These are phyloP conservation scores for Scolecobasidium constrictum DNA, from an alignment of 2,329 filamentous ascomycete species.

Conservation along the genomic window DNA sequence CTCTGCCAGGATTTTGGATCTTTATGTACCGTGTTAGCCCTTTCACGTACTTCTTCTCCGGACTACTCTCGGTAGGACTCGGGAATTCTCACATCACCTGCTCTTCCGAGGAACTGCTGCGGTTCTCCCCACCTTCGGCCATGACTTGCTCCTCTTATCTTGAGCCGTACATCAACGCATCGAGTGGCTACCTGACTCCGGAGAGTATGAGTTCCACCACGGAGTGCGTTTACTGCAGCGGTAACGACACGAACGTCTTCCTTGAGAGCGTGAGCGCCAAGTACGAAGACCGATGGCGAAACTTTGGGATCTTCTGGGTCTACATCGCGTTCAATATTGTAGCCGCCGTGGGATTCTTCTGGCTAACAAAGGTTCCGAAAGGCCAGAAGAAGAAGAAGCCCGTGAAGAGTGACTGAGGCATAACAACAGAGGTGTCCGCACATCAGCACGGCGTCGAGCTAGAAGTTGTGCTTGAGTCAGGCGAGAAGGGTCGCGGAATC, in stretches of 20 bases:
- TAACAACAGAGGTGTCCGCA: too few relatives aligned
- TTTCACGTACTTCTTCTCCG: slow-evolving; percentile 72
- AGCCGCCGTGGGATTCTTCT: slow-evolving; percentile 41
- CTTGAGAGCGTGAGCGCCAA: slow-evolving; percentile 28
- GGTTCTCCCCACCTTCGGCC: slow-evolving; percentile 50
- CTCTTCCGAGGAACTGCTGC: slow-evolving; percentile 56
- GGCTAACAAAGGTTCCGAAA: slow-evolving; percentile 42
- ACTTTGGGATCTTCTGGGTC: slow-evolving; percentile 44
- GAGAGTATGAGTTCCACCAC: slow-evolving; percentile 20
- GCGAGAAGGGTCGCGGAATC: too few relatives aligned
- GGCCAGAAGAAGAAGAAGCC: neutral
- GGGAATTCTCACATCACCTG: slow-evolving; percentile 57
- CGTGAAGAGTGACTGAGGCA: too few relatives aligned
- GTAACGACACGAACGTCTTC: slow-evolving; percentile 32
- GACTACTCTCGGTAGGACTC: slow-evolving; percentile 59
- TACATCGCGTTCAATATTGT: slow-evolving; percentile 42
- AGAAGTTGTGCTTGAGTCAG: too few relatives aligned
- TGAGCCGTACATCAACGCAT: slow-evolving; percentile 16
- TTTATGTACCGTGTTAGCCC: slow-evolving; percentile 73
- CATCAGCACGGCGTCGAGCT: too few relatives aligned
- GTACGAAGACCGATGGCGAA: slow-evolving; percentile 37
- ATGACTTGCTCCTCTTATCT: slow-evolving; percentile 50
- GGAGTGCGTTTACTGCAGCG: slow-evolving; percentile 31
- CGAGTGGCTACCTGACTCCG: slow-evolving; percentile 29
- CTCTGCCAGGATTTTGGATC: slow-evolving; percentile 66